These are phyloP conservation scores for Saraca asoca DNA, from an alignment of 331 rosid genomes.

Conservation along the genomic window DNA sequence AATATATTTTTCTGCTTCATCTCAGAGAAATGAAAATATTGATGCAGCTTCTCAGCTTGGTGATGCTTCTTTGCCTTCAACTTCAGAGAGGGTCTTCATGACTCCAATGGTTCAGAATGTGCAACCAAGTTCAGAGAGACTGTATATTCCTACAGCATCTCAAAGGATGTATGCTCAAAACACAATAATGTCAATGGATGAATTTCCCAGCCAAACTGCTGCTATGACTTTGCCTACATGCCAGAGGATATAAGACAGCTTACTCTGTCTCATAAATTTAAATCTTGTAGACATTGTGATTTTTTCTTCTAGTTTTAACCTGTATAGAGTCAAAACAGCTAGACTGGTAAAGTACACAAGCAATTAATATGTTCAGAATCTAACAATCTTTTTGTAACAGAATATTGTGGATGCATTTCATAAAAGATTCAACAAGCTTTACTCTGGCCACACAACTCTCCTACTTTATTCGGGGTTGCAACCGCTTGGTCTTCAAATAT, in stretches of 20 bases:
- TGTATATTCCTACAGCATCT: conserved; percentile 45
- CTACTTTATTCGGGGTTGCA: too few relatives aligned
- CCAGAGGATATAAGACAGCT: conserved; percentile 39
- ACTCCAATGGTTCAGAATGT: conserved; percentile 46
- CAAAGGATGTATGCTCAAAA: conserved; percentile 54
- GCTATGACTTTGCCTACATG: conserved; percentile 46
- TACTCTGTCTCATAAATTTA: background rate
- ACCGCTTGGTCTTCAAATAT: too few relatives aligned
- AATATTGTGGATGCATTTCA: too few relatives aligned
- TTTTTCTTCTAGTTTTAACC: background rate
- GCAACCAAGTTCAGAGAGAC: conserved; percentile 47
- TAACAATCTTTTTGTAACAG: too few relatives aligned
- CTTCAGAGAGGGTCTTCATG: conserved; percentile 47
- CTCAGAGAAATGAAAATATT: conserved; percentile 46
- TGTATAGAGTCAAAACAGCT: too few relatives aligned
- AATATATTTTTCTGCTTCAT: conserved; percentile 43
- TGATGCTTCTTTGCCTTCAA: conserved; percentile 40
- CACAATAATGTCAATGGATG: conserved; percentile 49
- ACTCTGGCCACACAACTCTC: too few relatives aligned
- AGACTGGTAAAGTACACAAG: background rate
- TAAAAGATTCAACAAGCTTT: too few relatives aligned
- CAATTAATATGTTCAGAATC: background rate
- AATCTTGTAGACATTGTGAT: conserved; percentile 8
- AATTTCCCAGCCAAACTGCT: conserved; percentile 53
- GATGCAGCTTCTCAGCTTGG: conserved; percentile 38